These are phyloP conservation scores for Antitrichia curtipendula DNA, from an alignment of 225 moss, liverwort and hornwort species.

Conservation along the genomic window DNA sequence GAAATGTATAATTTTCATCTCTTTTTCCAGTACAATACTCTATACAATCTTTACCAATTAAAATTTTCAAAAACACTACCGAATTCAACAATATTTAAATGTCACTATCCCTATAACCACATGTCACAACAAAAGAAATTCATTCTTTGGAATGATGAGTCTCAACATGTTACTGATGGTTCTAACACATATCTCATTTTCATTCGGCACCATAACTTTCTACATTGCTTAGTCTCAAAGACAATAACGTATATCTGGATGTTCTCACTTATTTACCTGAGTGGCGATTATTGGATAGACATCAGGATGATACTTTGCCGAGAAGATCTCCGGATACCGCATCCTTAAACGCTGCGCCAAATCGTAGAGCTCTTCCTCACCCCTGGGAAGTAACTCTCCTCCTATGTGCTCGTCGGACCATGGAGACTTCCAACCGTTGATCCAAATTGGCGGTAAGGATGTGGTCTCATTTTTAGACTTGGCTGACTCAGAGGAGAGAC, in stretches of 20 bases:
- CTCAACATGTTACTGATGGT: neutral
- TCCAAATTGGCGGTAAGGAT: constrained; percentile 40
- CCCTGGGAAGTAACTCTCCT: constrained; percentile 60
- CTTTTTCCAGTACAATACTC: neutral
- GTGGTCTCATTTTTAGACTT: neutral
- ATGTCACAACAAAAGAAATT: neutral
- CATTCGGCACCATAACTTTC: neutral
- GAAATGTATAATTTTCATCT: neutral
- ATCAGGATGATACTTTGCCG: constrained; percentile 54
- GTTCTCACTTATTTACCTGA: constrained; percentile 23
- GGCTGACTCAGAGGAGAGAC: constrained; percentile 1
- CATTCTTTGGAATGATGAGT: neutral
- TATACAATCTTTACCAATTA: neutral
- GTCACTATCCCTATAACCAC: neutral
- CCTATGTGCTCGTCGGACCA: constrained; percentile 60
- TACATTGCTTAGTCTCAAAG: neutral
- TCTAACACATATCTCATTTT: neutral
- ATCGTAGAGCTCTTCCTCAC: constrained; percentile 66
- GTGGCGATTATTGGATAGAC: constrained; percentile 74
- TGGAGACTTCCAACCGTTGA: constrained; percentile 53
- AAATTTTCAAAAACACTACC: neutral
- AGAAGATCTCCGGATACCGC: constrained; percentile 58
- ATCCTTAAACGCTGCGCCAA: constrained; percentile 45
- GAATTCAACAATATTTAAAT: neutral
- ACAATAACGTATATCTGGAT: neutral